These are phyloP conservation scores for Myxozyma kluyveri DNA, from an alignment of 805 yeast genomes.

Conservation along the genomic window DNA sequence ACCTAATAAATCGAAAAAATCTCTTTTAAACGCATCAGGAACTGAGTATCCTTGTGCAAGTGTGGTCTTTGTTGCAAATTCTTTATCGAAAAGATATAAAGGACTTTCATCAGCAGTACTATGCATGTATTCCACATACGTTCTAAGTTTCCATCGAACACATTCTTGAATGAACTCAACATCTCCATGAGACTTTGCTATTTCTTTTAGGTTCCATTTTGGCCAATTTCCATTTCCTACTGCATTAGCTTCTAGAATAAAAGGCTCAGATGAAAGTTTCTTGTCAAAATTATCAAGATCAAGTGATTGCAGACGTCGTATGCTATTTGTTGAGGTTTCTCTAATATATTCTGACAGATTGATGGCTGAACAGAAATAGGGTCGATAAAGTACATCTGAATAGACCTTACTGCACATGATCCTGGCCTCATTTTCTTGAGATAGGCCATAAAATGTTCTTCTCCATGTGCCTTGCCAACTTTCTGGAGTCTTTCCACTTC, in stretches of 20 bases:
- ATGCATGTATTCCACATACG: constrained; percentile 60
- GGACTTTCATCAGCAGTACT: constrained; percentile 78
- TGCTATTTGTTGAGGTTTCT: constrained; percentile 48
- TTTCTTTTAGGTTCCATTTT: constrained; percentile 53
- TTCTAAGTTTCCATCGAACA: constrained; percentile 69
- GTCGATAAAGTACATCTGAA: constrained; percentile 77
- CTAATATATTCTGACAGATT: constrained; percentile 49
- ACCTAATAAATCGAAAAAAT: constrained; percentile 55
- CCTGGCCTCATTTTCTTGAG: constrained; percentile 42
- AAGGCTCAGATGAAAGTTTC: constrained; percentile 56
- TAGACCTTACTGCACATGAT: constrained; percentile 53
- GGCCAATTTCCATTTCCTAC: constrained; percentile 49
- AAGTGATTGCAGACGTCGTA: constrained; percentile 18
- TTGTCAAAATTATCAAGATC: constrained; percentile 46
- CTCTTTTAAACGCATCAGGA: constrained; percentile 30
- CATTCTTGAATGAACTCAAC: constrained; percentile 78
- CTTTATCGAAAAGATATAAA: constrained; percentile 79
- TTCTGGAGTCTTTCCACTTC: constrained; percentile 35
- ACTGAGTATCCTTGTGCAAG: constrained; percentile 50
- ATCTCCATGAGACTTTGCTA: constrained; percentile 55
- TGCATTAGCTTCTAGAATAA: constrained; percentile 49
- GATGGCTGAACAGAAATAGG: constrained; percentile 75
- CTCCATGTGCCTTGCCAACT: constrained; percentile 85
- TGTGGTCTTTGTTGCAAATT: constrained; percentile 42
- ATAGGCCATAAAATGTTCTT: constrained; percentile 50